These are phyloP conservation scores for Lathyrus tuberosus DNA, from an alignment of 306 rosid genomes.

Conservation along the genomic window DNA sequence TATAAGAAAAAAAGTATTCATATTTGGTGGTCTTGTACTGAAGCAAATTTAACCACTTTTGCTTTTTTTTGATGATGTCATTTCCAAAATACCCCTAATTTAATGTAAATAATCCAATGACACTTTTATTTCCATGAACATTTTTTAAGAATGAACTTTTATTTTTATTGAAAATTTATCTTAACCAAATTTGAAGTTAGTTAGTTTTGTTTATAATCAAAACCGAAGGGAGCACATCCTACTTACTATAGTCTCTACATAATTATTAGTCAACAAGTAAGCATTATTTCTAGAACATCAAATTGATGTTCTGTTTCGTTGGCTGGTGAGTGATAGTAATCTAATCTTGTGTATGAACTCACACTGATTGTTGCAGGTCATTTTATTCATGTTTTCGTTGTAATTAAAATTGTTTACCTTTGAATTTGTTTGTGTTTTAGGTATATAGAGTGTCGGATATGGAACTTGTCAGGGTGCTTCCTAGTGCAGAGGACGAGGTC, in stretches of 20 bases:
- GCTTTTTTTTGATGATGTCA: neutral
- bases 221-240: neutral
- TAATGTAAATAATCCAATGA: neutral
- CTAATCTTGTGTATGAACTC: slow-evolving; percentile 17
- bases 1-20: neutral
- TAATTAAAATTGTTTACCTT: slow-evolving; percentile 31
- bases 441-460: slow-evolving; percentile 92
- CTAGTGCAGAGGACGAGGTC: slow-evolving; percentile 98
- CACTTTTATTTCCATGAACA: neutral
- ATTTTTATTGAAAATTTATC: neutral
- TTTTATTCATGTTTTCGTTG: slow-evolving; percentile 14
- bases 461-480: slow-evolving; percentile 97
- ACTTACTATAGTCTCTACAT: neutral
- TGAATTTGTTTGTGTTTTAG: slow-evolving; percentile 50
- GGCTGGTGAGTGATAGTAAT: neutral
- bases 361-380: slow-evolving; percentile 5
- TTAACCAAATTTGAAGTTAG: neutral
- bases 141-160: neutral
- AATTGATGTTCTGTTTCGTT: slow-evolving; percentile 18
- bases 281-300: slow-evolving; percentile 16
- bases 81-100: neutral
- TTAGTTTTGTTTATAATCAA: neutral
- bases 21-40: neutral
- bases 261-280: slow-evolving; percentile 1
- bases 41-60: neutral